Evolutionary conservation across 805 yeast genomes (phyloP).

Genomic region (Saccharomycopsis vini): DNA sequence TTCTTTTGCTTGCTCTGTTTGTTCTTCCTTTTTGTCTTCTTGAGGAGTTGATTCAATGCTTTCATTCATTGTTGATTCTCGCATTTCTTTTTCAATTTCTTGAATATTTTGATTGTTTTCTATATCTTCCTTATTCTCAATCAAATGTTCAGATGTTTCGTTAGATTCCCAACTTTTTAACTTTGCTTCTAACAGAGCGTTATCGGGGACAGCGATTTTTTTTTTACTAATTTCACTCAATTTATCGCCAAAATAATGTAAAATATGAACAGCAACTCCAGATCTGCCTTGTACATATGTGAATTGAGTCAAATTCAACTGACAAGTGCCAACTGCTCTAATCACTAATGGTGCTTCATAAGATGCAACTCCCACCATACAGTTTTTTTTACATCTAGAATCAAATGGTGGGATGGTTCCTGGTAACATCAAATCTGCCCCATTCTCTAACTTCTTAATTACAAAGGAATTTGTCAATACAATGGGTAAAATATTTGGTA

Average conservation of each 20-base stretch:
- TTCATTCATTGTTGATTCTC: constrained; percentile 17
- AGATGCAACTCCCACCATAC: constrained; percentile 64
- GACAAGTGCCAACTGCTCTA: constrained; percentile 63
- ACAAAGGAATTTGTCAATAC: constrained; percentile 70
- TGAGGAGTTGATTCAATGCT: constrained; percentile 13
- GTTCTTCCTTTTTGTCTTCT: not conserved
- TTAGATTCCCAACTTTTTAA: not conserved
- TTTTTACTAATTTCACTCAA: constrained; percentile 43
- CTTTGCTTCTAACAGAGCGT: constrained; percentile 22
- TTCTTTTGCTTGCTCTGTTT: not conserved
- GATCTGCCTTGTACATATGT: constrained; percentile 46
- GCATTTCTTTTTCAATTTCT: not conserved
- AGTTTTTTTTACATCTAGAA: constrained; percentile 29
- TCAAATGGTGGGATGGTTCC: constrained; percentile 47
- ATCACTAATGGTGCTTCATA: constrained; percentile 50
- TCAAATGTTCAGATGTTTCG: not conserved
- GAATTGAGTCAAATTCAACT: constrained; percentile 36
- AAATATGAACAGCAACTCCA: constrained; percentile 71
- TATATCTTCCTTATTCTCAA: not conserved
- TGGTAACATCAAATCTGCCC: constrained; percentile 77
- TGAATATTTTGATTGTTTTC: not conserved
- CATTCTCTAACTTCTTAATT: constrained; percentile 56
- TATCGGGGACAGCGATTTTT: constrained; percentile 36
- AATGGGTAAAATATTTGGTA: constrained; percentile 56
- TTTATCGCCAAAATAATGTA: constrained; percentile 64